Percentiles rank a stretch among this genome's conserved stretches.
These are phyloP conservation scores for Russula sp. DNA, from an alignment of 768 basidiomycete species.

Conservation along the genomic window DNA sequence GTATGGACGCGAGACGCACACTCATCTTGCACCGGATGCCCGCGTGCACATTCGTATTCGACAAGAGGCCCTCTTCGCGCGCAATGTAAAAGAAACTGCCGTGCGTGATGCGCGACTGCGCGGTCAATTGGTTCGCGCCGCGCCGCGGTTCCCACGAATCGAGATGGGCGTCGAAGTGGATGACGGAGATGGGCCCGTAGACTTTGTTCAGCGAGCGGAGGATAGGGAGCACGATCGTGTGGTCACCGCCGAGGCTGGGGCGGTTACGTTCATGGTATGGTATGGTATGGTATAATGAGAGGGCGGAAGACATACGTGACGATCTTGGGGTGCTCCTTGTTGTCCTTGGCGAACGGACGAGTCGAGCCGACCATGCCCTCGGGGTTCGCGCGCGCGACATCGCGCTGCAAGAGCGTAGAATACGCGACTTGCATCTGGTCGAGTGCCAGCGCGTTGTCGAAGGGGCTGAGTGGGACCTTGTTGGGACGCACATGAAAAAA, in stretches of 20 bases:
- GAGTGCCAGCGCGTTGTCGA: constrained; percentile 76
- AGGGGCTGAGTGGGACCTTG: constrained; percentile 71
- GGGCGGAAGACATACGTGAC: constrained; percentile 39
- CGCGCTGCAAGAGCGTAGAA: constrained; percentile 60
- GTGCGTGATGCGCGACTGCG: constrained; percentile 68
- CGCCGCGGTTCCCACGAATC: constrained; percentile 52
- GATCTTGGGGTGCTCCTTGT: constrained; percentile 65
- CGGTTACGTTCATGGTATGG: not conserved
- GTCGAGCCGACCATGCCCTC: constrained; percentile 27
- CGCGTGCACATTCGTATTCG: constrained; percentile 71
- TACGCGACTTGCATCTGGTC: constrained; percentile 89
- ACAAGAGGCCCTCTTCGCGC: constrained; percentile 68
- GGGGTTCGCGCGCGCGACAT: constrained; percentile 30
- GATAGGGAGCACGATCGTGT: constrained; percentile 84
- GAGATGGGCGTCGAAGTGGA: constrained; percentile 77
- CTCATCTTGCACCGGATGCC: constrained; percentile 76
- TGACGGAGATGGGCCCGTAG: constrained; percentile 77
- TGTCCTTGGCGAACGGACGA: constrained; percentile 45
- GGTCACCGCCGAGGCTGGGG: constrained; percentile 64
- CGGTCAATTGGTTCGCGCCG: constrained; percentile 35
- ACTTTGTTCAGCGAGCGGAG: constrained; percentile 71
- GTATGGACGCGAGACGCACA: constrained; percentile 32
- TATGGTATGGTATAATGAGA: not conserved
- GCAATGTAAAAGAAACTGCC: constrained; percentile 86
- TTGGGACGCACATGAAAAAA: not conserved